Evolutionary conservation across 1,284 basidiomycete genomes (phyloP).

Genomic region (Termitomyces sp.): DNA sequence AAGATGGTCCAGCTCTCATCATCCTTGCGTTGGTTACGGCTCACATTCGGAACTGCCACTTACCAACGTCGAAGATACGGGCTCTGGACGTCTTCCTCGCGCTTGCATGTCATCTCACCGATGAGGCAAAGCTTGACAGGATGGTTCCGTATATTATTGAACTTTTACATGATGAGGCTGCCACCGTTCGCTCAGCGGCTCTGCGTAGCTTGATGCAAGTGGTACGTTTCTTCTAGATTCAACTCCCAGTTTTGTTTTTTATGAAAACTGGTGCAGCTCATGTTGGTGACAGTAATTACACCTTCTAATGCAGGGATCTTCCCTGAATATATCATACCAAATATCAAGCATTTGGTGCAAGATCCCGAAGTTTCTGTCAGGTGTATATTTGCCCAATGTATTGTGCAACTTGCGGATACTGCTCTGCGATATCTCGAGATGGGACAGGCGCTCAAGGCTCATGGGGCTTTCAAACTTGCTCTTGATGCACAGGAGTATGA

Average conservation of each 20-base stretch:
- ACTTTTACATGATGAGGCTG: slow-evolving; percentile 80
- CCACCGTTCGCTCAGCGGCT: slow-evolving; percentile 76
- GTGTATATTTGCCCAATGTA: slow-evolving; percentile 83
- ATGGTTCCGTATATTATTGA: slow-evolving; percentile 91
- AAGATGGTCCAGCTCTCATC: slow-evolving; percentile 37
- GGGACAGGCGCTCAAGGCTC: slow-evolving; percentile 83
- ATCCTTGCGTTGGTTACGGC: slow-evolving; percentile 75
- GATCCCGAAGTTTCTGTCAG: slow-evolving; percentile 90
- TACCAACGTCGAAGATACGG: slow-evolving; percentile 83
- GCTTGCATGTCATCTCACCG: slow-evolving; percentile 78
- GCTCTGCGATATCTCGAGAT: slow-evolving; percentile 87
- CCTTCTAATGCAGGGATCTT: slow-evolving; percentile 85
- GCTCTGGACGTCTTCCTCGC: slow-evolving; percentile 88
- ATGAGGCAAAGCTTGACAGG: slow-evolving; percentile 94
- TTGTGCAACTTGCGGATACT: slow-evolving; percentile 80
- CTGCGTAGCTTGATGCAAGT: slow-evolving; percentile 81
- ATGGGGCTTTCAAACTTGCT: slow-evolving; percentile 66
- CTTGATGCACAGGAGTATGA: slow-evolving; percentile 71
- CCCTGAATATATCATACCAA: slow-evolving; percentile 93
- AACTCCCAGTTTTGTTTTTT: slow-evolving; percentile 4
- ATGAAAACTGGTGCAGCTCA: slow-evolving; percentile 51
- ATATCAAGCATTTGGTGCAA: slow-evolving; percentile 75
- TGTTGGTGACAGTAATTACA: slow-evolving; percentile 83
- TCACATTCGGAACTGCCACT: slow-evolving; percentile 84
- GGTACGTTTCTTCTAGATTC: slow-evolving; percentile 42